phyloP scores from a whole-genome alignment of 495 filamentous ascomycete species.

The Annulohypoxylon nitens region DNA sequence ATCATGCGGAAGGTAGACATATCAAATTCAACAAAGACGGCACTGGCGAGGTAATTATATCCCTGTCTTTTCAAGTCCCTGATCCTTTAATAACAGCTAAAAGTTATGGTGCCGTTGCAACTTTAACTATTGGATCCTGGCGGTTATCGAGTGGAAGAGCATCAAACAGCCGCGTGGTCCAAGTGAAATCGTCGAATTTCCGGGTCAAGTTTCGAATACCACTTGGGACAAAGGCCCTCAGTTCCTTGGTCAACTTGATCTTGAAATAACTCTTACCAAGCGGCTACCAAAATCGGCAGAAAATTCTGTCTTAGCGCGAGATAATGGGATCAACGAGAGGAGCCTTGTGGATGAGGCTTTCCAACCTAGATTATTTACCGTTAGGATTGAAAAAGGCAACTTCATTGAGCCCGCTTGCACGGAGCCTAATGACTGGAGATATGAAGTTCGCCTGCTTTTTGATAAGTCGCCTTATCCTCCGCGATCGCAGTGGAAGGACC shows the following conservation, averaged over 20 bases:
- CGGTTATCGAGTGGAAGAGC: slow-evolving; percentile 48
- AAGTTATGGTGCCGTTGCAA: slow-evolving; percentile 48
- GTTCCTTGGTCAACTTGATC: slow-evolving; percentile 47
- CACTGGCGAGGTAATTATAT: slow-evolving; percentile 48
- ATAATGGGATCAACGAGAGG: slow-evolving; percentile 36
- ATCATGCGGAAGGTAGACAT: slow-evolving; percentile 30
- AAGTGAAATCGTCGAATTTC: slow-evolving; percentile 13
- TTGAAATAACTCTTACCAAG: slow-evolving; percentile 49
- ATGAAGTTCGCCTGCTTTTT: slow-evolving; percentile 47
- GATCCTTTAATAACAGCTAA: slow-evolving; percentile 26
- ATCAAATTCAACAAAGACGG: slow-evolving; percentile 51
- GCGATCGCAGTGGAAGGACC: slow-evolving; percentile 46
- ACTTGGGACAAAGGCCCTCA: slow-evolving; percentile 27
- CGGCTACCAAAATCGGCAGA: slow-evolving; percentile 27
- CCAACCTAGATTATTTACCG: slow-evolving; percentile 46
- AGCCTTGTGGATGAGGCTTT: slow-evolving; percentile 49
- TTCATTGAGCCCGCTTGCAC: slow-evolving; percentile 42
- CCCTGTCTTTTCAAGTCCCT: slow-evolving; percentile 10
- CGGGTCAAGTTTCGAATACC: slow-evolving; percentile 18
- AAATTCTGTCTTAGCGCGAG: slow-evolving; percentile 20
- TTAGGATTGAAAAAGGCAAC: slow-evolving; percentile 50
- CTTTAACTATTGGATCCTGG: slow-evolving; percentile 44
- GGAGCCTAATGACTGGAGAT: slow-evolving; percentile 27
- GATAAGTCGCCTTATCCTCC: slow-evolving; percentile 52
- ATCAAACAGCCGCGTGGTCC: slow-evolving; percentile 31